A percentile compares a stretch with the other conserved stretches of the same genome.
These are phyloP conservation scores for Pistacia integerrima DNA, from an alignment of 345 rosid species.

Conservation along the genomic window DNA sequence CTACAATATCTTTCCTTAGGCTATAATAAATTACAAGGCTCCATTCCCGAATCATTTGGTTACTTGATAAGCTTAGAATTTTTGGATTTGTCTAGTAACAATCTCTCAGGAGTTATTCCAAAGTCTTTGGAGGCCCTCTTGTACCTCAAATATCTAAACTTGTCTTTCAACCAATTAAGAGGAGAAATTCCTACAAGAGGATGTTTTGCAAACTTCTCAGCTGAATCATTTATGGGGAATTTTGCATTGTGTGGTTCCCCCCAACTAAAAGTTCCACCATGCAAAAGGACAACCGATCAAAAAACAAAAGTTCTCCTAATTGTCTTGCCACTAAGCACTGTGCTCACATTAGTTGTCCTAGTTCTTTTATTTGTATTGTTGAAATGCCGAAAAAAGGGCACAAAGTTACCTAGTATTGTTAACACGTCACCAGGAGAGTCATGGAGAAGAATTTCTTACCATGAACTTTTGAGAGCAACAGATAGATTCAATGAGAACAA, in stretches of 20 bases:
- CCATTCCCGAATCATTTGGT: too few species aligned
- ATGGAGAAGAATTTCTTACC: constrained; percentile 12
- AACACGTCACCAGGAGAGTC: neutral
- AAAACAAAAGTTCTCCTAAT: neutral
- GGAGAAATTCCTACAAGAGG: constrained; percentile 26
- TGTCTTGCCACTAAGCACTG: neutral
- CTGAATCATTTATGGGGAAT: constrained; percentile 12
- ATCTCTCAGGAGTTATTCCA: constrained; percentile 15
- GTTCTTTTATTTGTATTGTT: neutral
- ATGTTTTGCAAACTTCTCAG: constrained; percentile 4
- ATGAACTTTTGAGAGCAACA: constrained; percentile 15
- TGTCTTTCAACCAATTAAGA: constrained; percentile 14
- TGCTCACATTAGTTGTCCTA: neutral
- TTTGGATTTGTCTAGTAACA: constrained; percentile 20
- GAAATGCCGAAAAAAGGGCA: neutral
- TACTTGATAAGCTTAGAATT: neutral
- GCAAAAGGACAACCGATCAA: neutral
- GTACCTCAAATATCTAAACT: neutral
- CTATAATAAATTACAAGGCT: too few species aligned
- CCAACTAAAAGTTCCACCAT: constrained; percentile 1
- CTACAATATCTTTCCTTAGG: too few species aligned
- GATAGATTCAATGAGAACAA: constrained; percentile 20
- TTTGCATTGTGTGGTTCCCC: constrained; percentile 12
- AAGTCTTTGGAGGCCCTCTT: constrained; percentile 14
- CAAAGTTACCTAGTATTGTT: too few species aligned